Evolutionary conservation across 2,329 filamentous ascomycete species (phyloP).

Genomic region (Phialophora tarda): DNA sequence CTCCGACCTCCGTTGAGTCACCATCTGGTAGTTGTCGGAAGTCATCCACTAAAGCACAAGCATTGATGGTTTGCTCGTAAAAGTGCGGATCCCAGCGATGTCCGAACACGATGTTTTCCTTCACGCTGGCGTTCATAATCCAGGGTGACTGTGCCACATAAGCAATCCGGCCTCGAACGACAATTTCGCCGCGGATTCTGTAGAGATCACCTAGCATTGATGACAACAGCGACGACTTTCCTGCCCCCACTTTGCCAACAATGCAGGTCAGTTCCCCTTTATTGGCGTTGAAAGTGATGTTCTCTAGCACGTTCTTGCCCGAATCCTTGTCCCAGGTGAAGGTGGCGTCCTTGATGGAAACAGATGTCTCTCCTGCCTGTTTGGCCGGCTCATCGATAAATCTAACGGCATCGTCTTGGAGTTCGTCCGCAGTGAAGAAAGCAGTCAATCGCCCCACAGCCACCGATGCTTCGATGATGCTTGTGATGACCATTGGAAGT

Average conservation of each 20-base stretch:
- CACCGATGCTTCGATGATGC: constrained; percentile 94
- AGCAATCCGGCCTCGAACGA: constrained; percentile 79
- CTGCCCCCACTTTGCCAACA: constrained; percentile 90
- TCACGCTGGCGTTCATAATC: constrained; percentile 97
- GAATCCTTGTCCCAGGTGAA: constrained; percentile 96
- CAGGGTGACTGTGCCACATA: constrained; percentile 93
- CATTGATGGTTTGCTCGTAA: constrained; percentile 89
- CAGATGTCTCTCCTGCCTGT: constrained; percentile 81
- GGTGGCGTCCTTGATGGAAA: constrained; percentile 79
- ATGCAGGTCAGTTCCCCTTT: constrained; percentile 94
- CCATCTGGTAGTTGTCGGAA: constrained; percentile 92
- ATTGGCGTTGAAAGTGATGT: constrained; percentile 85
- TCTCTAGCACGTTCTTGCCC: constrained; percentile 68
- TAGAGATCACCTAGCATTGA: constrained; percentile 88
- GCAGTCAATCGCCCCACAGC: constrained; percentile 83
- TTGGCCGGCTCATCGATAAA: constrained; percentile 68
- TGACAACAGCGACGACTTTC: constrained; percentile 92
- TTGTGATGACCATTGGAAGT: constrained; percentile 95
- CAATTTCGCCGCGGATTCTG: constrained; percentile 83
- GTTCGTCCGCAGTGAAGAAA: constrained; percentile 85
- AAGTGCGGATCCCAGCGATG: constrained; percentile 92
- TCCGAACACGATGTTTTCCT: constrained; percentile 96
- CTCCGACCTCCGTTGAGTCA: constrained; percentile 94
- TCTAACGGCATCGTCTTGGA: constrained; percentile 82
- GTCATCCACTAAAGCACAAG: constrained; percentile 88